These are phyloP conservation scores for Fusarium kyushuense DNA, from an alignment of 2,329 filamentous ascomycete species.

Conservation along the genomic window DNA sequence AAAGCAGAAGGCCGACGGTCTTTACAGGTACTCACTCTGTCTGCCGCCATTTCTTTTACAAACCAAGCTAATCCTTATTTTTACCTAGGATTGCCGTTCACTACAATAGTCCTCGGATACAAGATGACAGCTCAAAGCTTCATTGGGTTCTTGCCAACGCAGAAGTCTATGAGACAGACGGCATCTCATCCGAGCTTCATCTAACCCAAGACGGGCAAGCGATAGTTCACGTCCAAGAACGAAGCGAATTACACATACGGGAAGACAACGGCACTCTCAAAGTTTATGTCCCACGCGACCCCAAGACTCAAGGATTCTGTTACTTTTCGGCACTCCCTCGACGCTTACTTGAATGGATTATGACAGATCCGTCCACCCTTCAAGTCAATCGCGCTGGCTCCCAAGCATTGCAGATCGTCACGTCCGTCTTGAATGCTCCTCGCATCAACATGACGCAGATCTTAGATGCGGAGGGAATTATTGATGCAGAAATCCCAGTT, in stretches of 20 bases:
- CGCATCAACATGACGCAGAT: conserved; percentile 34
- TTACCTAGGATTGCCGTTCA: conserved; percentile 37
- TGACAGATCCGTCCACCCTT: conserved; percentile 46
- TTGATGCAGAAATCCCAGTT: conserved; percentile 26
- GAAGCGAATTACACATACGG: conserved; percentile 48
- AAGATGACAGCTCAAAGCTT: conserved; percentile 9
- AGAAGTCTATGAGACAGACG: conserved; percentile 48
- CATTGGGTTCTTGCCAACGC: conserved; percentile 30
- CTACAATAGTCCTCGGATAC: conserved; percentile 38
- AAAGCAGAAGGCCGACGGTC: conserved; percentile 46
- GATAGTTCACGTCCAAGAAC: conserved; percentile 32
- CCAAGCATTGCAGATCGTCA: conserved; percentile 26
- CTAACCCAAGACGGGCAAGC: conserved; percentile 47
- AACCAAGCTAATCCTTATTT: not conserved
- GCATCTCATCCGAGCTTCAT: conserved; percentile 47
- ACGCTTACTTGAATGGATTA: conserved; percentile 52
- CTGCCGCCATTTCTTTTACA: rapidly evolving
- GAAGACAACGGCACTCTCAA: conserved; percentile 40
- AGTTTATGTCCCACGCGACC: conserved; percentile 51
- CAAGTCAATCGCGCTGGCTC: conserved; percentile 1
- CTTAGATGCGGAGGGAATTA: conserved; percentile 38
- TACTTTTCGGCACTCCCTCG: conserved; percentile 47
- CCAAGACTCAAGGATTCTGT: conserved; percentile 46
- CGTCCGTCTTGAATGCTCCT: conserved; percentile 31
- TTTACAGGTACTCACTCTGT: conserved; percentile 49